Evolutionary conservation across 306 rosid genomes (phyloP), one percentile per base, ranked within the genome.

Genomic region (Trifolium pratense): DNA sequence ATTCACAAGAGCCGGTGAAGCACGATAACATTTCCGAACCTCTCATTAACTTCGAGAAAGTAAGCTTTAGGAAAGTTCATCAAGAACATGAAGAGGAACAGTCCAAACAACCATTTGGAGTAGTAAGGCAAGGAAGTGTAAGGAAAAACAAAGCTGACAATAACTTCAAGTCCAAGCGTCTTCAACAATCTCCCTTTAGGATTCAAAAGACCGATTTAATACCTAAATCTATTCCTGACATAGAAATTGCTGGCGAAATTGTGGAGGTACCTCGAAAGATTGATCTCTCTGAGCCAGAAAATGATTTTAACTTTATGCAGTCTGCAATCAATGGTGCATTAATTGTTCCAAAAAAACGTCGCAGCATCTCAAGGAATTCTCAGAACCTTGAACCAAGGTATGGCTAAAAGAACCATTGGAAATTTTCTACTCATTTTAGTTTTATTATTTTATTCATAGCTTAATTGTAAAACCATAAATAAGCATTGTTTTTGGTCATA

Each of bases 361-460:
- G 83, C 68, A 88, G 83, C 78, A 84, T 88, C 77, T 59, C 92
- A 17, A 88, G 81, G 78, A 89, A 89, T 84, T 83, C 85, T 40
- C 90, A 85, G 68, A 93, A 88, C 81, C 78, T 84, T 56, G 96
- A 87, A 81, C 88, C 90, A 75, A 87, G 94, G 98, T 93, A 86
- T 58, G 77, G 48, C 51, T 16, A 45, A 78, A 12, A 73, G 21
- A 49, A 39, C 73, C 59, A 48, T 51, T 26, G 34, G 23, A 31
- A 31, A 59, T 48, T 16, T 14, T 60, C 53, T 14, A 18, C 40
- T 70, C 37, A 7, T 17, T 16, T 16, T 59, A 21, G 18, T 32
- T 66, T 13, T 72, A 68, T 61, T 39, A 15, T 68, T 67, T 29
- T 29, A 29, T 29, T 29, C 32, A 29, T 29, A 29, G 32, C 32